These are phyloP conservation scores for Exsudoporus frostii DNA, from an alignment of 768 basidiomycete genomes.

Conservation along the genomic window DNA sequence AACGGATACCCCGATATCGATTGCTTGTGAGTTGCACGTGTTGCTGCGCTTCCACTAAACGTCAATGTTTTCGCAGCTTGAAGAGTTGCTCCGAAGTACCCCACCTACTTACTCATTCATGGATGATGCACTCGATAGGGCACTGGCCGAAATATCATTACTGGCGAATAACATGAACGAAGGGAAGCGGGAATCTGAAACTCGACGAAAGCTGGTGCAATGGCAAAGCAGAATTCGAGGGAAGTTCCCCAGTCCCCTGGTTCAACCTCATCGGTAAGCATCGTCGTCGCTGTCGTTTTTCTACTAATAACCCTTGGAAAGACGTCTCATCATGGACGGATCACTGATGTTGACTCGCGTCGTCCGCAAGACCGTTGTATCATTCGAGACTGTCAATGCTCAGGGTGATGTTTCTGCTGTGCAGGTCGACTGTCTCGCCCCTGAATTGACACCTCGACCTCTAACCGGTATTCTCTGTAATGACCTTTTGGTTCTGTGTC, in stretches of 20 bases:
- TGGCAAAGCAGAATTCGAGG: conserved; percentile 90
- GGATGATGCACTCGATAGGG: conserved; percentile 83
- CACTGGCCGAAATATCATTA: conserved; percentile 81
- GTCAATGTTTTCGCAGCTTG: conserved; percentile 45
- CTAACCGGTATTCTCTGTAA: conserved; percentile 86
- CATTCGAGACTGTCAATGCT: conserved; percentile 76
- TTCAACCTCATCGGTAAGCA: conserved; percentile 90
- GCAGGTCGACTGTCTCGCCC: conserved; percentile 87
- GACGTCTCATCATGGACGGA: conserved; percentile 93
- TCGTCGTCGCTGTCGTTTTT: background rate
- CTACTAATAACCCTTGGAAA: conserved; percentile 28
- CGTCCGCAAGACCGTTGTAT: conserved; percentile 78
- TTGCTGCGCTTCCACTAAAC: background rate
- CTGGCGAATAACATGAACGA: conserved; percentile 97
- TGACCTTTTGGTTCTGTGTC: conserved; percentile 88
- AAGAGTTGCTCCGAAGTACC: conserved; percentile 81
- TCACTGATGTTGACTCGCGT: conserved; percentile 81
- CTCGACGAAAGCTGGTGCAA: conserved; percentile 82
- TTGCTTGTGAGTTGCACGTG: conserved; percentile 63
- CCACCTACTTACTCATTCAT: conserved; percentile 74
- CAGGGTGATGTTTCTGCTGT: conserved; percentile 77
- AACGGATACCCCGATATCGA: conserved; percentile 96
- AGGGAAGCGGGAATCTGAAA: conserved; percentile 94
- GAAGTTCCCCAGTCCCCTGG: conserved; percentile 93
- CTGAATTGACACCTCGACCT: conserved; percentile 77